phyloP scores from a whole-genome alignment of 352 stramenopile species.

The Phytophthora idaei region DNA sequence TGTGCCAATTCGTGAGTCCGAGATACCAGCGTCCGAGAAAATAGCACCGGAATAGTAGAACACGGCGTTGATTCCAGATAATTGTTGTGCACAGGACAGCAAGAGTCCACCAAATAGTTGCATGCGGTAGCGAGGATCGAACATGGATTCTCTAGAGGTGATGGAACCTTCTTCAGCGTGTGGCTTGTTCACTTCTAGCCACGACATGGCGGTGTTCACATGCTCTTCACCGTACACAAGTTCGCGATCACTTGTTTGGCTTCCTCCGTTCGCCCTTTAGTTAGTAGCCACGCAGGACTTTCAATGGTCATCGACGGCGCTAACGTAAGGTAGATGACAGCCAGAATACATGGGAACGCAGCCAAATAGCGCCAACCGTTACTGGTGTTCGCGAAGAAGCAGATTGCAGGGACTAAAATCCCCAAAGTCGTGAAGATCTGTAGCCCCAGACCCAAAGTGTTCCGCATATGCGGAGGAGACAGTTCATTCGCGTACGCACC shows the following conservation, averaged over 20 bases:
- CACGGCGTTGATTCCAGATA: slow-evolving; percentile 28
- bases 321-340: slow-evolving; percentile 36
- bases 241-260: slow-evolving; percentile 32
- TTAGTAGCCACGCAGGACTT: slow-evolving; percentile 45
- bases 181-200: slow-evolving; percentile 30
- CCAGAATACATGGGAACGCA: slow-evolving; percentile 45
- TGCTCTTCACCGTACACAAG: slow-evolving; percentile 41
- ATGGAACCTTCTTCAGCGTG: slow-evolving; percentile 4
- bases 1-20: slow-evolving; percentile 17
- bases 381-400: slow-evolving; percentile 39
- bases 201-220: slow-evolving; percentile 27
- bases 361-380: slow-evolving; percentile 44
- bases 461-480: slow-evolving; percentile 40
- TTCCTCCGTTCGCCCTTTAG: slow-evolving; percentile 26
- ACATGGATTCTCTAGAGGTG: slow-evolving; percentile 12
- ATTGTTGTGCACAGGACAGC: slow-evolving; percentile 17
- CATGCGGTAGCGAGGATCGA: slow-evolving; percentile 19
- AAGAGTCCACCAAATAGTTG: slow-evolving; percentile 16
- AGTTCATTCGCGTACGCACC: slow-evolving; percentile 45
- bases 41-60: slow-evolving; percentile 27
- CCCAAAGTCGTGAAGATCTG: slow-evolving; percentile 52
- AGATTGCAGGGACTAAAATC: slow-evolving; percentile 42
- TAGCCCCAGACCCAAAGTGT: slow-evolving; percentile 40
- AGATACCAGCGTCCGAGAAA: slow-evolving; percentile 23
- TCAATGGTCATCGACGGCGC: slow-evolving; percentile 38